Base-by-base conservation (phyloP, 805 yeast species). In the Yamadazyma phyllophila region DNA sequence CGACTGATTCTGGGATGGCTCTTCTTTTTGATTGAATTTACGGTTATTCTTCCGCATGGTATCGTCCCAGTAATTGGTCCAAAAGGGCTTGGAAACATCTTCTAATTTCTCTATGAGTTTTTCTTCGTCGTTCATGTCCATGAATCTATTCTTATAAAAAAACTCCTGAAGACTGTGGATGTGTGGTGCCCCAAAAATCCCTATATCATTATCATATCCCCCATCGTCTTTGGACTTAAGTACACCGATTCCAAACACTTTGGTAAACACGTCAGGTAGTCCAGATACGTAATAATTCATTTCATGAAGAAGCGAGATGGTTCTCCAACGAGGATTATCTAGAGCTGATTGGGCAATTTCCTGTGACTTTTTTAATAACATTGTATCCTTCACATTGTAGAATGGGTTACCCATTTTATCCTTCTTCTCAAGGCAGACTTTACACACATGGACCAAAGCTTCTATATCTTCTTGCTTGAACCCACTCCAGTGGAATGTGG, bases 401-500 rank as follows among this genome's bases (percentile, higher is more conserved):
- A 59, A 55, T 1, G 51, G 42, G 1, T 53, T 47, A 0, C 65
- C 64, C 26, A 56, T 56, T 1, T 52, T 48, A 11, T 57, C 53
- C 27, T 55, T 53, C 47, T 73, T 73, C 13, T 73, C 67, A 30
- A 80, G 48, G 6, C 81, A 73, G 16, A 63, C 60, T 12, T 68
- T 62, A 41, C 84, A 75, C 26, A 83, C 74, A 16, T 65, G 62
- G 2, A 78, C 57, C 60, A 84, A 66, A 16, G 74, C 67, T 40
- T 78, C 77, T 26, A 84, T 67, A 61, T 84, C 89, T 35, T 69
- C 71, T 20, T 73, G 70, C 10, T 83, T 71, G 56, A 84, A 84
- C 0, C 89, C 90, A 1, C 88, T 81, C 91, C 91, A 84, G 54
- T 81, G 81, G 58, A 84, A 83, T 0, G 90, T 81, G 1, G 85